Conservation (phyloP, 2,329 filamentous ascomycete genomes). For the Neopestalotiopsis sp. region DNA sequence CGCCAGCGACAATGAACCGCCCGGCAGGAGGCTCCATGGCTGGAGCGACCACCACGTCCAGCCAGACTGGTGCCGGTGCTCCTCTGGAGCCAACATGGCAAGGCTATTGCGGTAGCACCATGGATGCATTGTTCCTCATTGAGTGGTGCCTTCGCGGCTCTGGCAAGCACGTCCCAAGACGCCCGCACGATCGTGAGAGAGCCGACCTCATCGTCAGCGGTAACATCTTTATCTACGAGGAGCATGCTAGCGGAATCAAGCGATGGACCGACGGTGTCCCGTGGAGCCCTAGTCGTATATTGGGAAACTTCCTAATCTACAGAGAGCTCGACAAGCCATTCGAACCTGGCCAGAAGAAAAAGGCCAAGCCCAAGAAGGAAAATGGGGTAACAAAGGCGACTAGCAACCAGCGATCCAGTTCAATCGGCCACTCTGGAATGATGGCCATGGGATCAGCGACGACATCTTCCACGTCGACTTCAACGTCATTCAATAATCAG, state of each 20-base stretch:
- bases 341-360: slow-evolving; percentile 83
- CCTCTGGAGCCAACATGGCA: slow-evolving; percentile 68
- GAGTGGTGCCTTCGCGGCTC: slow-evolving; percentile 77
- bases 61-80: slow-evolving; percentile 24
- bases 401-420: slow-evolving; percentile 30
- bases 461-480: slow-evolving; percentile 25
- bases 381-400: slow-evolving; percentile 45
- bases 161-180: slow-evolving; percentile 77
- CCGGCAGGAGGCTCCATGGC: slow-evolving; percentile 12
- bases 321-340: slow-evolving; percentile 81
- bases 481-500: slow-evolving; percentile 19
- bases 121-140: slow-evolving; percentile 80
- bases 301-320: slow-evolving; percentile 86
- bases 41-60: slow-evolving; percentile 10
- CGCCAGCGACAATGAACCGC: slow-evolving; percentile 21
- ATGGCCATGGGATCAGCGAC: slow-evolving; percentile 19
- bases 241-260: slow-evolving; percentile 89
- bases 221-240: slow-evolving; percentile 90
- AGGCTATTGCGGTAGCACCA: slow-evolving; percentile 72
- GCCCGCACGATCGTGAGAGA: slow-evolving; percentile 86
- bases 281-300: slow-evolving; percentile 88
- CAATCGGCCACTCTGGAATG: slow-evolving; percentile 21
- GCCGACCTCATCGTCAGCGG: slow-evolving; percentile 80
- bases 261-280: slow-evolving; percentile 91
- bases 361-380: slow-evolving; percentile 71